Conservation (phyloP, 169 alveolate genomes). For the Cyclospora cayetanensis region DNA sequence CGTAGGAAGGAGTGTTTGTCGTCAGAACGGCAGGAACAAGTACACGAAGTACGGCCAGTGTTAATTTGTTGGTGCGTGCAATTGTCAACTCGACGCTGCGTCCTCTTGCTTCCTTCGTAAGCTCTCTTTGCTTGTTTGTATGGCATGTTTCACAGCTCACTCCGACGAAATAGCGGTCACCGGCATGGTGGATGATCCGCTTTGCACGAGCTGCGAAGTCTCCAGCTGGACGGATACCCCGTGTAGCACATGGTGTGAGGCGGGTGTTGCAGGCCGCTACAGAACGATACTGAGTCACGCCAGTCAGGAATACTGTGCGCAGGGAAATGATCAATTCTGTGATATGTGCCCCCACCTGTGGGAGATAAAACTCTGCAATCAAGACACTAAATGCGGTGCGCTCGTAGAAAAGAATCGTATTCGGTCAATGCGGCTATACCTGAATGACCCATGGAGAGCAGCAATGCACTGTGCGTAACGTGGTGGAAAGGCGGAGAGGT, state of each 20-base stretch:
- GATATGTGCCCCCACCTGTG: slow-evolving; percentile 61
- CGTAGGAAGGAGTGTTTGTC: no score
- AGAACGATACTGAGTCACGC: neutral
- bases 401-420: neutral
- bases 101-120: no score
- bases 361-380: slow-evolving; percentile 24
- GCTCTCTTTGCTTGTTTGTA: neutral
- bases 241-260: slow-evolving; percentile 52
- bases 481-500: no score
- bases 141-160: neutral
- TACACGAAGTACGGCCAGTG: no score
- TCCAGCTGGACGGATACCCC: slow-evolving; percentile 6
- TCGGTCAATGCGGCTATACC: no score
- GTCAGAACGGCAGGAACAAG: no score
- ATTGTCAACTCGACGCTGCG: no score
- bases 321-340: neutral
- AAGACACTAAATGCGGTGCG: slow-evolving; percentile 43
- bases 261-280: slow-evolving; percentile 9
- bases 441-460: no score
- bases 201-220: slow-evolving; percentile 48
- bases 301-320: neutral
- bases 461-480: no score
- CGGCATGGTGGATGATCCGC: neutral
- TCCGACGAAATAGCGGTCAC: slow-evolving; percentile 3
- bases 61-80: no score